phyloP scores from a whole-genome alignment of 2,329 filamentous ascomycete species.

The Fusarium marasasianum region DNA sequence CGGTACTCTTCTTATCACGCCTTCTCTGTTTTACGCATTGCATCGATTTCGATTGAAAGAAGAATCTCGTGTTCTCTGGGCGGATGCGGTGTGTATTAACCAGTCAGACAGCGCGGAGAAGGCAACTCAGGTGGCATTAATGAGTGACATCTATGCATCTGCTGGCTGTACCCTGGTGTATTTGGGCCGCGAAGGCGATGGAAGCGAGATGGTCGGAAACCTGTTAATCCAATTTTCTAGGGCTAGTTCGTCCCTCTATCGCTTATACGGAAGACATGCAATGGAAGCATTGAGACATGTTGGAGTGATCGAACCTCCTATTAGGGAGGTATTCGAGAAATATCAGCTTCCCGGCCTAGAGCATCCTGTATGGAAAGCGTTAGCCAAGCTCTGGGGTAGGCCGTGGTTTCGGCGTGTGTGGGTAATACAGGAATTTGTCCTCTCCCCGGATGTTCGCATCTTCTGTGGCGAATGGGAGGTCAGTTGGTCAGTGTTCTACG shows the following conservation, averaged over 20 bases:
- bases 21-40: neutral
- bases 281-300: neutral
- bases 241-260: accelerated
- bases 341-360: accelerated
- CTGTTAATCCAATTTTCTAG: accelerated
- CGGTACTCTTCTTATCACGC: neutral
- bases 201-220: accelerated
- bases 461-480: neutral
- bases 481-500: neutral
- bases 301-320: too few relatives aligned
- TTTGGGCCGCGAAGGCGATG: neutral
- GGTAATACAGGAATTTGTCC: neutral
- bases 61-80: accelerated
- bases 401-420: neutral
- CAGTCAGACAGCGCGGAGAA: neutral
- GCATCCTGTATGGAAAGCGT: accelerated
- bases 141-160: neutral
- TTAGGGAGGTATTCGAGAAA: neutral
- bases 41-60: neutral
- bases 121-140: neutral
- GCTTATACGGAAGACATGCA: neutral
- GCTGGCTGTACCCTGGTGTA: neutral
- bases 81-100: neutral
- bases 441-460: neutral
- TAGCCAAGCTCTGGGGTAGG: neutral